These are phyloP conservation scores for Diaporthe helianthi DNA, from an alignment of 2,329 filamentous ascomycete genomes.

Conservation along the genomic window DNA sequence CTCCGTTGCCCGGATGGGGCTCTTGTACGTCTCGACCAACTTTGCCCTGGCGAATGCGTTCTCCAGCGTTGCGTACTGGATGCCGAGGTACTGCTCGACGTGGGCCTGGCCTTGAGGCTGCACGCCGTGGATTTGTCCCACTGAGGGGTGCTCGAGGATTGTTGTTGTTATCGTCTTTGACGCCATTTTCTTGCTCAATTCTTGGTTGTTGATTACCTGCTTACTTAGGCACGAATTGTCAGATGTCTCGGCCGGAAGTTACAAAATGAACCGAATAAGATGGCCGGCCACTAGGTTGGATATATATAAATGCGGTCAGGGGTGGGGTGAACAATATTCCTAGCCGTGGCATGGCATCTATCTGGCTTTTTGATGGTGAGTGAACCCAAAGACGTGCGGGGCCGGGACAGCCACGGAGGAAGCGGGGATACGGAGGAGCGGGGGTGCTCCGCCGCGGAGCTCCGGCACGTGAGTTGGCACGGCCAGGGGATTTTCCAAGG, in stretches of 20 bases:
- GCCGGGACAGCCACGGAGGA: constrained; percentile 18
- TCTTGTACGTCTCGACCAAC: constrained; percentile 26
- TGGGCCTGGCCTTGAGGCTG: constrained; percentile 12
- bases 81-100: constrained; percentile 38
- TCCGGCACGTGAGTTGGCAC: not conserved
- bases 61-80: constrained; percentile 38
- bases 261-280: not conserved
- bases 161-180: not conserved
- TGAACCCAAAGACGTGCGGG: not conserved
- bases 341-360: not conserved
- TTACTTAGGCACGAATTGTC: too few relatives aligned
- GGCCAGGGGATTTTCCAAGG: not conserved
- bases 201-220: not conserved
- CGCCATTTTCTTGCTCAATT: constrained; percentile 6
- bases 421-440: constrained; percentile 20
- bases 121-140: constrained; percentile 25
- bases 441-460: not conserved
- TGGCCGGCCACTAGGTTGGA: not conserved
- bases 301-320: not conserved
- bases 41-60: constrained; percentile 36
- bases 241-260: not conserved
- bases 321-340: constrained; percentile 17
- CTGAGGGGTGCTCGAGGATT: constrained; percentile 17
- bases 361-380: not conserved
- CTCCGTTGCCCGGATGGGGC: constrained; percentile 42